Evolutionary conservation across 2,329 filamentous ascomycete genomes (phyloP).

Genomic region (Camillea tinctor): DNA sequence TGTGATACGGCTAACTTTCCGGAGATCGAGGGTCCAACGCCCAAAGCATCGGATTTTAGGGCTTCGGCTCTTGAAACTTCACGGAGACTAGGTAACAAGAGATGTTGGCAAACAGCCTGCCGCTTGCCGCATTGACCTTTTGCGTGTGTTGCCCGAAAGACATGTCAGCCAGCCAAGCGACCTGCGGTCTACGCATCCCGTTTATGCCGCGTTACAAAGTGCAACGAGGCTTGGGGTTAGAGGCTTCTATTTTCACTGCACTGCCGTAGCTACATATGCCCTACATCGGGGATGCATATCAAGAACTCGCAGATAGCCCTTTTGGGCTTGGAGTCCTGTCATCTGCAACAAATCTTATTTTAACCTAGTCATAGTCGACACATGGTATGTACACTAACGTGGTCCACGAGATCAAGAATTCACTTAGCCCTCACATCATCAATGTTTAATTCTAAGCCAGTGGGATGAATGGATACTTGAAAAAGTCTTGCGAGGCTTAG

Average conservation of each 20-base stretch:
- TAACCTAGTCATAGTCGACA: background rate
- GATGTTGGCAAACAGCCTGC: background rate
- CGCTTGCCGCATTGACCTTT: background rate
- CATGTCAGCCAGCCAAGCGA: background rate
- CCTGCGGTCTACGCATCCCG: background rate
- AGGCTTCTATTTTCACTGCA: background rate
- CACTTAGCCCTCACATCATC: background rate
- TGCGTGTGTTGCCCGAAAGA: background rate
- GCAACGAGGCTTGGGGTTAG: background rate
- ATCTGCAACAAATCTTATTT: background rate
- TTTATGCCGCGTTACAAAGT: background rate
- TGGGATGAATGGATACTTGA: background rate
- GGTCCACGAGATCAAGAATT: background rate
- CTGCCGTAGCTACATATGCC: background rate
- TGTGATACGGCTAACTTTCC: background rate
- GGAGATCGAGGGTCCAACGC: background rate
- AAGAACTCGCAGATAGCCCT: background rate
- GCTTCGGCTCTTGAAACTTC: background rate
- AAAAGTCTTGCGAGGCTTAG: background rate
- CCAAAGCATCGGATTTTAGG: background rate
- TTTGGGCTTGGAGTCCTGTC: background rate
- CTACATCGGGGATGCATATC: background rate
- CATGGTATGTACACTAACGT: background rate
- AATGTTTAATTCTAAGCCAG: background rate
- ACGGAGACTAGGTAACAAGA: background rate